These are phyloP conservation scores for Raphanus raphanistrum DNA, from an alignment of 345 rosid species.

Conservation along the genomic window DNA sequence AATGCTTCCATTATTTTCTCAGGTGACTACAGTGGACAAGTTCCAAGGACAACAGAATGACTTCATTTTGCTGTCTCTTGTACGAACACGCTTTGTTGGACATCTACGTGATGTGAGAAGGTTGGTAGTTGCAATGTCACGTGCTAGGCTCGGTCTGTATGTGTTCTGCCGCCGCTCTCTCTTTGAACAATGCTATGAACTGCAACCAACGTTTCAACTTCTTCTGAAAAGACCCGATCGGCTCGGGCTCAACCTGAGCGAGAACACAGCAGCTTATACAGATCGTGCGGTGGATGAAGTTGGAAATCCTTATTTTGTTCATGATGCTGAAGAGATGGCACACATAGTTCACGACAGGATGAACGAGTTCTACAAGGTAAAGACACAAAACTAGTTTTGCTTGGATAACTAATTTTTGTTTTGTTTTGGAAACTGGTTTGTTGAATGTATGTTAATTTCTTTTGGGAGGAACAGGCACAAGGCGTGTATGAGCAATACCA, in stretches of 20 bases:
- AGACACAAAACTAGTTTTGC: neutral
- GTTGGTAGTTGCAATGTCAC: constrained; percentile 97
- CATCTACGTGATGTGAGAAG: constrained; percentile 98
- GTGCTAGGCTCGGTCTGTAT: constrained; percentile 89
- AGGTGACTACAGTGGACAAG: constrained; percentile 97
- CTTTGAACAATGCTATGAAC: constrained; percentile 93
- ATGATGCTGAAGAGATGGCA: constrained; percentile 72
- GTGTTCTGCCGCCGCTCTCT: constrained; percentile 89
- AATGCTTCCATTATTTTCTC: constrained; percentile 16
- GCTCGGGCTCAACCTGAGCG: constrained; percentile 66
- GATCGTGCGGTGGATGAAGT: constrained; percentile 81
- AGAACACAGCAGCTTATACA: constrained; percentile 53
- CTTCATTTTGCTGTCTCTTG: constrained; percentile 88
- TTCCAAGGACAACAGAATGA: constrained; percentile 99
- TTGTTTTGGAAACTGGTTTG: constrained; percentile 1
- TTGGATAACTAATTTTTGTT: neutral
- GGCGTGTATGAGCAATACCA: constrained; percentile 47
- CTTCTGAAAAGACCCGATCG: constrained; percentile 83
- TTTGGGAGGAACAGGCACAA: constrained; percentile 44
- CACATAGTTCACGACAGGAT: constrained; percentile 56
- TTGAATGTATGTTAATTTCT: neutral
- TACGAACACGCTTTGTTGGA: constrained; percentile 94
- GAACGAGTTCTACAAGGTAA: constrained; percentile 70
- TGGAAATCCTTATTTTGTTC: constrained; percentile 61
- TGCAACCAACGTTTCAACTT: constrained; percentile 86